Evolutionary conservation across 2,329 filamentous ascomycete genomes (phyloP).

Genomic region (Penicillium palitans): DNA sequence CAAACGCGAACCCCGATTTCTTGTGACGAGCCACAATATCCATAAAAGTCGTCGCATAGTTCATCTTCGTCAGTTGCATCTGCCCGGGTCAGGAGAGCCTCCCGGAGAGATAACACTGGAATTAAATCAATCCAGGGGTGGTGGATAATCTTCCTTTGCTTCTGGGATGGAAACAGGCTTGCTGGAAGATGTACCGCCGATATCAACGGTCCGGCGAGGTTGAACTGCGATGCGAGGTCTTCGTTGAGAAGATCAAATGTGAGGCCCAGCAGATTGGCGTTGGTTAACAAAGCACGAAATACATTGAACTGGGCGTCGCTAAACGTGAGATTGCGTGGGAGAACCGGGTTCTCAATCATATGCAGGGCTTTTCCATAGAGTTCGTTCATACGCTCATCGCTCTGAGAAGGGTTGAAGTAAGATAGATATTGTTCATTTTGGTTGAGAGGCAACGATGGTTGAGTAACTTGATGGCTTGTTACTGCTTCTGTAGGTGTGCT

Average conservation of each 20-base stretch:
- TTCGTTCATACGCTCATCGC: neutral
- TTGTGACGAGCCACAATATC: slow-evolving; percentile 4
- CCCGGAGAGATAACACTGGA: slow-evolving; percentile 26
- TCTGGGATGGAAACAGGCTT: slow-evolving; percentile 17
- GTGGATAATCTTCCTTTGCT: slow-evolving; percentile 23
- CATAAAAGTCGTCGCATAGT: slow-evolving; percentile 24
- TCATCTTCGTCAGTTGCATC: slow-evolving; percentile 27
- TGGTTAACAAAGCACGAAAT: slow-evolving; percentile 14
- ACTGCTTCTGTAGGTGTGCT: neutral
- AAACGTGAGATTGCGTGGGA: neutral
- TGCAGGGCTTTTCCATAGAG: neutral
- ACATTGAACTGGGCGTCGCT: slow-evolving; percentile 11
- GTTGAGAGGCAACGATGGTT: neutral
- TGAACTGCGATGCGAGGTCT: slow-evolving; percentile 22
- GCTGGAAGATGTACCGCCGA: slow-evolving; percentile 14
- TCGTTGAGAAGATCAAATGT: slow-evolving; percentile 15
- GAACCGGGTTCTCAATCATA: neutral
- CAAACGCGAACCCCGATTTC: slow-evolving; percentile 29
- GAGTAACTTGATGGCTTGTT: neutral
- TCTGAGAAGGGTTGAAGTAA: too few species aligned
- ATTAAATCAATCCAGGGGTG: slow-evolving; percentile 36
- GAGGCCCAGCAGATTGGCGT: slow-evolving; percentile 18
- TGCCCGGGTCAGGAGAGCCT: slow-evolving; percentile 21
- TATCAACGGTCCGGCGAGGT: slow-evolving; percentile 15
- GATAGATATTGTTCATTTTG: too few species aligned